These are phyloP conservation scores for Haplosporangium sp. DNA, from an alignment of 371 early-diverging fungal genomes.

Conservation along the genomic window DNA sequence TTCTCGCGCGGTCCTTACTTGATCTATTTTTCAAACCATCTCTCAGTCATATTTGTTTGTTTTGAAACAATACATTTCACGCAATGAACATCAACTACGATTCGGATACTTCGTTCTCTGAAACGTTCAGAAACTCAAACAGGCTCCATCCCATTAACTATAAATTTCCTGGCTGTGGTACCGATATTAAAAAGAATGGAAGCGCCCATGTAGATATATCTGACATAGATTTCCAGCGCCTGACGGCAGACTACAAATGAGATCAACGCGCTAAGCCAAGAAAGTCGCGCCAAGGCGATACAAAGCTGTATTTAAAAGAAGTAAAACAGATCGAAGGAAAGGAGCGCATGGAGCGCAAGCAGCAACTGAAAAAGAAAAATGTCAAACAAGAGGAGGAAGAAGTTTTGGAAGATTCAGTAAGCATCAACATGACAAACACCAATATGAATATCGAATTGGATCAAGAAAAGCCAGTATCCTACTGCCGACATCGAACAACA, in stretches of 20 bases:
- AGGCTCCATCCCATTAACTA: not conserved
- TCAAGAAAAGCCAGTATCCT: not conserved
- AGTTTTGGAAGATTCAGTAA: not conserved
- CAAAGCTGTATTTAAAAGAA: conserved; percentile 23
- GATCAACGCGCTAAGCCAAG: conserved; percentile 2
- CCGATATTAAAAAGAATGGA: not conserved
- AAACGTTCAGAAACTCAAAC: conserved; percentile 16
- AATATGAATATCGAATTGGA: not conserved
- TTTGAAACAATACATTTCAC: not conserved
- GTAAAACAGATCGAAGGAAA: conserved; percentile 10
- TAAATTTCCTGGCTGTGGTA: not conserved
- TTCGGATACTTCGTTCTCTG: conserved; percentile 14
- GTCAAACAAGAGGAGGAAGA: not conserved
- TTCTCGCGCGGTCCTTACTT: not conserved
- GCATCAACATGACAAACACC: not conserved
- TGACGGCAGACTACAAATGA: not conserved
- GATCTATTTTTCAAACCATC: not conserved
- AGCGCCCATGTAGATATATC: not conserved
- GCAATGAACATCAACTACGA: conserved; percentile 3
- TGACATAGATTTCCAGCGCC: no score
- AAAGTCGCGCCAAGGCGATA: conserved; percentile 14
- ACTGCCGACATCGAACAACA: not conserved
- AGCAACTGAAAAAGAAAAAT: conserved; percentile 4
- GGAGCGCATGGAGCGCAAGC: conserved; percentile 4
- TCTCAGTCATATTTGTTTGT: no score